Base-by-base conservation (phyloP, 176 grass and related monocot species). In the Rhynchospora breviuscula region DNA sequence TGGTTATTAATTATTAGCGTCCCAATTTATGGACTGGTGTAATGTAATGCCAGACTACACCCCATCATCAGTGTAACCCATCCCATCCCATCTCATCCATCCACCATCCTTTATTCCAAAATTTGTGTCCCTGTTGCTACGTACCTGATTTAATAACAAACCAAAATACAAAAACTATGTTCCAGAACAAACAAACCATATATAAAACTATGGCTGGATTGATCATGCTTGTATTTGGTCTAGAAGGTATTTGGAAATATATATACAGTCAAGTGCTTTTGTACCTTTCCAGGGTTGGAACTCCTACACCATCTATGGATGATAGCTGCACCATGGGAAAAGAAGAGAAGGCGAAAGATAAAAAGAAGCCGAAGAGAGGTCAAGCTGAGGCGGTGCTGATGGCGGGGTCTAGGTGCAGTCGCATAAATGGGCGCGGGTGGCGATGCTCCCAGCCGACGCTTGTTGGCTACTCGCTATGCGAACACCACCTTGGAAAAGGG, bases 401-500 rank as follows among this genome's bases (percentile, higher is more conserved):
- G 85, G 93, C 90, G 63, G 97, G 97, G 26, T 99, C 97, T 0
- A 87, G 97, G 76, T 99, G 97, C 87, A 93, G 97, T 88, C 97
- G 97, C 52, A 88, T 96, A 46, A 99, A 99, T 59, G 97, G 97
- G 8, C 89, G 93, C 12, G 97, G 97, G 62, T 99, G 97, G 97
- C 91, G 91, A 10, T 99, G 97, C 88, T 87, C 91, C 86, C 97
- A 99, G 83, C 86, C 85, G 26, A 99, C 97, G 52, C 81, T 90
- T 65, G 87, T 93, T 6, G 97, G 97, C 10, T 99, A 99, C 88
- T 89, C 91, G 3, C 87, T 99, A 75, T 99, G 97, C 72, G 91
- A 96, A 86, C 91, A 99, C 88, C 93, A 99, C 79, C 89, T 99
- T 17, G 93, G 97, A 80, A 99, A 99, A 77, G 93, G 97, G 64